Evolutionary conservation across 139 green algal genomes (phyloP).

Genomic region (Tetradesmus lagerheimii): DNA sequence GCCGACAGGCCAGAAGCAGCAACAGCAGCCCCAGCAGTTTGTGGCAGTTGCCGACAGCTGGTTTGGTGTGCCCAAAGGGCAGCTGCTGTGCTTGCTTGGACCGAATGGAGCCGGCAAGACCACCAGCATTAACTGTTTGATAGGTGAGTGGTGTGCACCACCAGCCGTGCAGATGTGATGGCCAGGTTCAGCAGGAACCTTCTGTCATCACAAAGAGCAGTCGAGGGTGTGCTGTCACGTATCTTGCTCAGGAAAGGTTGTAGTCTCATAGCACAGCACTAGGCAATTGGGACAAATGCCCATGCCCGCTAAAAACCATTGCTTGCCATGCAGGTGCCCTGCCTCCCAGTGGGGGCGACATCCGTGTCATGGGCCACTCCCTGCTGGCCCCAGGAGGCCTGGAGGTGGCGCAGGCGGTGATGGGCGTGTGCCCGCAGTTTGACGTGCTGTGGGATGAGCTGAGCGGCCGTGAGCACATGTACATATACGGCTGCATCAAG

Average conservation of each 20-base stretch:
- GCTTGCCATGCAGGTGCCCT: conserved; percentile 61
- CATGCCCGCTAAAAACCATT: too few species aligned
- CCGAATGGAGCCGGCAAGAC: conserved; percentile 90
- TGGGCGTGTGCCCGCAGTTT: conserved; percentile 91
- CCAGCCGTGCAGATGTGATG: too few species aligned
- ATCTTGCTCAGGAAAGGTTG: too few species aligned
- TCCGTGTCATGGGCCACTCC: conserved; percentile 76
- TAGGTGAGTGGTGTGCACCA: conserved; percentile 53
- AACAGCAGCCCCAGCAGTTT: conserved; percentile 26
- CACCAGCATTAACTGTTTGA: conserved; percentile 90
- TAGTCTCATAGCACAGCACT: too few species aligned
- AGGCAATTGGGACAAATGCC: too few species aligned
- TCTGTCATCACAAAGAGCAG: too few species aligned
- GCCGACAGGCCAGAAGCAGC: conserved; percentile 7
- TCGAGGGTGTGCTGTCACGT: too few species aligned
- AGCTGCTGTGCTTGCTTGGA: conserved; percentile 85
- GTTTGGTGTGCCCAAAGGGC: conserved; percentile 73
- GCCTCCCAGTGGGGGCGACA: conserved; percentile 75
- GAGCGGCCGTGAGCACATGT: conserved; percentile 71
- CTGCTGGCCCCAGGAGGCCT: conserved; percentile 58
- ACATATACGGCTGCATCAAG: conserved; percentile 66
- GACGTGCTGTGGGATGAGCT: conserved; percentile 89
- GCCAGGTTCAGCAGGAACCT: too few species aligned
- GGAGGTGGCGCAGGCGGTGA: conserved; percentile 47
- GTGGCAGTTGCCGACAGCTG: conserved; percentile 82